Evolutionary conservation across 495 filamentous ascomycete genomes (phyloP), one percentile per base, ranked within the genome.

Genomic region (Neurospora sp.): DNA sequence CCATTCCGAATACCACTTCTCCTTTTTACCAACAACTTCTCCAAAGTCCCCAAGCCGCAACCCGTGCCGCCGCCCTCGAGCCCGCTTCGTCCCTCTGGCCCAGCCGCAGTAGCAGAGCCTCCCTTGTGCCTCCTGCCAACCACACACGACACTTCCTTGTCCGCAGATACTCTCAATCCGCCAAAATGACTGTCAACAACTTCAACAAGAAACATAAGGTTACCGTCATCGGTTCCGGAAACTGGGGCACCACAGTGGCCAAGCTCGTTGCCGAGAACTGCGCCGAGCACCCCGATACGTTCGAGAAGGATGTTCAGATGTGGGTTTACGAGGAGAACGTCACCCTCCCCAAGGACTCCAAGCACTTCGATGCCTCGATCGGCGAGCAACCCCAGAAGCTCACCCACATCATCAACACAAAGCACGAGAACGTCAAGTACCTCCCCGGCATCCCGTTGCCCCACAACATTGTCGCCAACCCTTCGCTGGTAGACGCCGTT

Each of bases 391-490:
- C 90, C 3, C 92, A 93, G 79, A 97, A 97, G 80, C 89, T 99
- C 78, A 96, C 95, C 10, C 82, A 88, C 14, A 81, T 99, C 73
- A 96, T 99, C 89, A 99, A 99, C 84, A 86, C 86, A 37, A 83
- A 90, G 76, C 94, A 99, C 81, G 96, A 99, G 85, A 99, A 99
- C 80, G 86, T 97, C 83, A 99, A 98, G 80, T 99, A 99, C 83
- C 92, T 99, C 2, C 92, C 94, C 44, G 87, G 87, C 72, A 92
- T 99, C 78, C 76, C 85, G 44, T 88, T 99, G n/a, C 96, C 96
- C 0, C 76, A 83, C 69, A 98, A 98, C 82, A 80, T 99, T 70
- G 85, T 94, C 75, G 96, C 96, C 72, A 97, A 96, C 81, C 93
- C 96, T 31, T 94, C 93, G 7, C 82, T 98, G 70, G 86, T 88